phyloP scores from a whole-genome alignment of 1,284 basidiomycete species.

The Volvariella surrecta region DNA sequence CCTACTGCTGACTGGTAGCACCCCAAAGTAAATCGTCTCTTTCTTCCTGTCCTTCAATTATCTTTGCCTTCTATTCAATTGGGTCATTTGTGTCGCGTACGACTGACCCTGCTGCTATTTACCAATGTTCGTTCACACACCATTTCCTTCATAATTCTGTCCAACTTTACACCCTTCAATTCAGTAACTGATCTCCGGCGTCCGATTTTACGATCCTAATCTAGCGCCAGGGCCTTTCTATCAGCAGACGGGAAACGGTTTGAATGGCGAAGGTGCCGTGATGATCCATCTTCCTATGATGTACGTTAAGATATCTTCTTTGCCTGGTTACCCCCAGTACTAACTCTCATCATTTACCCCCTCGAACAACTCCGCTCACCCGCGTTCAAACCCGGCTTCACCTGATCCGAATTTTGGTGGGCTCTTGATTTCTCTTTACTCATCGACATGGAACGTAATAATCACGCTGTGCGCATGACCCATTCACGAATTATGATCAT shows the following conservation, averaged over 20 bases:
- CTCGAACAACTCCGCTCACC: not conserved
- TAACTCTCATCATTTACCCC: not conserved
- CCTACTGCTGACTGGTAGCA: slow-evolving; percentile 45
- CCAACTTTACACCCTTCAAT: too few species aligned
- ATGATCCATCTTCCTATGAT: slow-evolving; percentile 44
- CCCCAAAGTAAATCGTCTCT: slow-evolving; percentile 30
- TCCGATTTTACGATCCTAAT: slow-evolving; percentile 12
- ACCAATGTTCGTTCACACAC: too few species aligned
- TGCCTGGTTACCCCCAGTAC: not conserved
- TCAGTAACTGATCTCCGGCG: slow-evolving; percentile 10
- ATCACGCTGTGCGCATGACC: too few species aligned
- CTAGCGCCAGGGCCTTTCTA: slow-evolving; percentile 52
- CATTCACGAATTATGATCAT: too few species aligned
- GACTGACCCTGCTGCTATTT: too few species aligned
- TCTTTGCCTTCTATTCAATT: too few species aligned
- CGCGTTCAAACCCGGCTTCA: too few species aligned
- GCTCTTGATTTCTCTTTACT: not conserved
- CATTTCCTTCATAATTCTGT: slow-evolving; percentile 5
- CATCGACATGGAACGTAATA: too few species aligned
- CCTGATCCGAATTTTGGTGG: not conserved
- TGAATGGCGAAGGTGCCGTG: slow-evolving; percentile 52
- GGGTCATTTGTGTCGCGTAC: too few species aligned
- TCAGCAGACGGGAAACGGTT: slow-evolving; percentile 42
- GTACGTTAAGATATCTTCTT: slow-evolving; percentile 24
- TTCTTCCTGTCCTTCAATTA: slow-evolving; percentile 1